Base-by-base conservation (phyloP, 1,284 basidiomycete genomes). In the Uromyces viciae-fabae region DNA sequence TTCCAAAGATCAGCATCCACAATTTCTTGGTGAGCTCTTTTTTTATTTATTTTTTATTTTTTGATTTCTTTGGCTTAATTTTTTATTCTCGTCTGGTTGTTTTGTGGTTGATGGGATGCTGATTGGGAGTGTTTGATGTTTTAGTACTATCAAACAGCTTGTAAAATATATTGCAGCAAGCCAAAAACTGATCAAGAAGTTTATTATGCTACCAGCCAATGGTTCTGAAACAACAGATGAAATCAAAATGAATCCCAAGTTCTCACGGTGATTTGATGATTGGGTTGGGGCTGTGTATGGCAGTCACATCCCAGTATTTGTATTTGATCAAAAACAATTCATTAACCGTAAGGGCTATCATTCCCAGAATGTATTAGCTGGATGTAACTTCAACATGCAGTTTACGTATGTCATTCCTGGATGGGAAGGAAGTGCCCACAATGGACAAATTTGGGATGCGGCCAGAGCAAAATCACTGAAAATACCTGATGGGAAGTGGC, bases 1-100 rank as follows among this genome's bases (percentile, higher is more conserved):
- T 72, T 72, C 49, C 69, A 46, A 52, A 22, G 43, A 17, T 71
- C 68, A 40, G 66, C 33, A 38, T 40, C 33, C n/a, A 62, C 58
- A 25, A 62, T 62, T 14, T 62, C 33, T n/a, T n/a, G n/a, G n/a
- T n/a, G n/a, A n/a, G n/a, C n/a, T n/a, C n/a, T n/a, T n/a, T n/a
- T n/a, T n/a, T n/a, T n/a, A n/a, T n/a, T n/a, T n/a, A n/a, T n/a
- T n/a, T n/a, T n/a, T n/a, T n/a, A n/a, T n/a, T n/a, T n/a, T n/a
- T n/a, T n/a, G n/a, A n/a, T n/a, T n/a, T n/a, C n/a, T n/a, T n/a
- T n/a, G n/a, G n/a, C n/a, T n/a, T n/a, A n/a, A n/a, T n/a, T n/a
- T n/a, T n/a, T n/a, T n/a, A n/a, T n/a, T n/a, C n/a, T n/a, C n/a
- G n/a, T n/a, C n/a, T n/a, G n/a, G n/a, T n/a, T n/a, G n/a, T n/a